A percentile compares a stretch with the other conserved stretches of the same genome.
These are phyloP conservation scores for Chytriomyces sp. DNA, from an alignment of 192 early-diverging fungal genomes.

Conservation along the genomic window DNA sequence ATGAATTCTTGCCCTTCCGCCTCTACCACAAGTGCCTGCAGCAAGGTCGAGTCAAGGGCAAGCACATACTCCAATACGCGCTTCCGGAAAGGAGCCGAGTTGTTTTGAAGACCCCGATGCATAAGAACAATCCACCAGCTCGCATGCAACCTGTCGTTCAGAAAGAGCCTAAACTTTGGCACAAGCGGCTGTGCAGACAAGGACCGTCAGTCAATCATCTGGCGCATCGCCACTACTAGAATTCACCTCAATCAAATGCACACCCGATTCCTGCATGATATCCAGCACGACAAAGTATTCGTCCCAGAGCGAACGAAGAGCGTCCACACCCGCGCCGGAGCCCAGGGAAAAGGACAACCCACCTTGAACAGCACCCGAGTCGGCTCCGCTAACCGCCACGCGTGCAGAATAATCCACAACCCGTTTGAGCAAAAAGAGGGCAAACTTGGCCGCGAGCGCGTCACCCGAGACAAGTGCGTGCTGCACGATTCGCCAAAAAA, in stretches of 20 bases:
- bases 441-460: conserved; percentile 19
- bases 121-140: conserved; percentile 36
- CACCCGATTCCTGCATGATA: conserved; percentile 44
- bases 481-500: conserved; percentile 24
- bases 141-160: conserved; percentile 6
- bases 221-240: not conserved
- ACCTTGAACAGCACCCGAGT: too few relatives aligned
- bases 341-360: not conserved
- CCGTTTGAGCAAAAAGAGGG: conserved; percentile 36
- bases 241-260: conserved; percentile 49
- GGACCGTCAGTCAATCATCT: not conserved
- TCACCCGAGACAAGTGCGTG: conserved; percentile 19
- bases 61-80: conserved; percentile 32
- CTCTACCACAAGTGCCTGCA: not conserved
- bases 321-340: not conserved
- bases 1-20: not conserved
- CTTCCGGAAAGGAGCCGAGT: conserved; percentile 25
- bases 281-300: conserved; percentile 57
- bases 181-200: conserved; percentile 37
- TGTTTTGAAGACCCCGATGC: conserved; percentile 32
- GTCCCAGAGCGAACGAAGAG: conserved; percentile 39
- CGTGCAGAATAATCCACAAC: conserved; percentile 27
- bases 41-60: too few relatives aligned
- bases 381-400: not conserved
- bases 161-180: conserved; percentile 39